Evolutionary conservation across 1,139 yeast species (phyloP).

Genomic region (Blastobotrys apis): DNA sequence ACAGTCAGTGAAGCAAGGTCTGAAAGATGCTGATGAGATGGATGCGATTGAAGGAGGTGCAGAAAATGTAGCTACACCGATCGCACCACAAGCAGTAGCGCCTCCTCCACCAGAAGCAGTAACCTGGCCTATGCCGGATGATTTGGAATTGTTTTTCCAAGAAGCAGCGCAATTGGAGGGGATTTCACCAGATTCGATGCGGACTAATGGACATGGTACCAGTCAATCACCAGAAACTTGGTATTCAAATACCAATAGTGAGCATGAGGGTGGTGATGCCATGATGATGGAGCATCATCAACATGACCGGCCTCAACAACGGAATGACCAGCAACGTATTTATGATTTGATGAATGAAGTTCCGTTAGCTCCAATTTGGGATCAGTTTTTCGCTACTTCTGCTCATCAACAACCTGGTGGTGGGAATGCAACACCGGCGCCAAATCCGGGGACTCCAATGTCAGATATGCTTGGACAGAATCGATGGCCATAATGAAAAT

Average conservation of each 20-base stretch:
- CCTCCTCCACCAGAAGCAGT: slow-evolving; percentile 9
- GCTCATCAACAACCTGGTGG: not conserved
- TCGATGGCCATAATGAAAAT: slow-evolving; percentile 10
- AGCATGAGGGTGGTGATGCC: slow-evolving; percentile 12
- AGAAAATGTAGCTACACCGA: no score
- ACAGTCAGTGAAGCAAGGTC: slow-evolving; percentile 10
- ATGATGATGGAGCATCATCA: slow-evolving; percentile 11
- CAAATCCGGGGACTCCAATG: slow-evolving; percentile 4
- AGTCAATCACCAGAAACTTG: slow-evolving; percentile 17
- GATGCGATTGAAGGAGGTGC: slow-evolving; percentile 11
- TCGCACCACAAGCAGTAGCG: no score
- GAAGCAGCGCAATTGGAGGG: slow-evolving; percentile 29
- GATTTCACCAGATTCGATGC: slow-evolving; percentile 22
- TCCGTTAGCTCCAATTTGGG: slow-evolving; percentile 73
- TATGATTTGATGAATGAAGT: slow-evolving; percentile 61
- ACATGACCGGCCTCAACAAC: slow-evolving; percentile 9
- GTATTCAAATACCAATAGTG: slow-evolving; percentile 11
- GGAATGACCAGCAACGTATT: slow-evolving; percentile 49
- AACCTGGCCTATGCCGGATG: slow-evolving; percentile 23
- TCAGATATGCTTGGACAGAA: slow-evolving; percentile 4
- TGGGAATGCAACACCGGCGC: not conserved
- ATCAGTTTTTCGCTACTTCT: slow-evolving; percentile 50
- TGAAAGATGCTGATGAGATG: slow-evolving; percentile 5
- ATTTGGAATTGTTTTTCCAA: slow-evolving; percentile 28
- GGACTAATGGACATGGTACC: slow-evolving; percentile 14